Evolutionary conservation across 2,329 filamentous ascomycete genomes (phyloP).

Genomic region (Exophiala viscosa): DNA sequence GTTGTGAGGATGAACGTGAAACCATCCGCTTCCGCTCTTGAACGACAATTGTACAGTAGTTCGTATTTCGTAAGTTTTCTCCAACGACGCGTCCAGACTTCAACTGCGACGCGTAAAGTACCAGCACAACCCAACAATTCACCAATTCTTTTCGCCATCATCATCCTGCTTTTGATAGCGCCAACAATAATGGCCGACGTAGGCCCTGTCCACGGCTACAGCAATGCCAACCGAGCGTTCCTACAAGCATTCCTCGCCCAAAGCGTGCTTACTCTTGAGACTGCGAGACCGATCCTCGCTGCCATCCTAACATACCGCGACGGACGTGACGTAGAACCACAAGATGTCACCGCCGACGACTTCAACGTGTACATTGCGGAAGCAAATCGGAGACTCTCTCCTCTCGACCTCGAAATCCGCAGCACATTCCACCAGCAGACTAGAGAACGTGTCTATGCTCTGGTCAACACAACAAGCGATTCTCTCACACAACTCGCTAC

Average conservation of each 20-base stretch:
- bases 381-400: constrained; percentile 68
- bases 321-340: constrained; percentile 47
- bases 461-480: constrained; percentile 87
- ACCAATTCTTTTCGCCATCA: not conserved
- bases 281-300: constrained; percentile 71
- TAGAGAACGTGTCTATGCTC: constrained; percentile 67
- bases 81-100: no score
- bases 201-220: constrained; percentile 37
- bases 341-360: constrained; percentile 65
- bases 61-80: no score
- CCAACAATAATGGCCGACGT: constrained; percentile 8
- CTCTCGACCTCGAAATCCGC: constrained; percentile 85
- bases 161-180: not conserved
- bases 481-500: constrained; percentile 83
- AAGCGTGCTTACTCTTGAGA: constrained; percentile 69
- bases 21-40: no score
- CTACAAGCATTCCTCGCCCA: constrained; percentile 81
- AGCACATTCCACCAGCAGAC: constrained; percentile 65
- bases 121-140: no score
- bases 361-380: constrained; percentile 66
- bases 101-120: no score
- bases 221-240: constrained; percentile 77
- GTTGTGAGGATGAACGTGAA: no score
- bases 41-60: no score
- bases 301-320: constrained; percentile 65